Conservation (phyloP, 352 stramenopile genomes). For the Phytophthora macrochlamydospora region DNA sequence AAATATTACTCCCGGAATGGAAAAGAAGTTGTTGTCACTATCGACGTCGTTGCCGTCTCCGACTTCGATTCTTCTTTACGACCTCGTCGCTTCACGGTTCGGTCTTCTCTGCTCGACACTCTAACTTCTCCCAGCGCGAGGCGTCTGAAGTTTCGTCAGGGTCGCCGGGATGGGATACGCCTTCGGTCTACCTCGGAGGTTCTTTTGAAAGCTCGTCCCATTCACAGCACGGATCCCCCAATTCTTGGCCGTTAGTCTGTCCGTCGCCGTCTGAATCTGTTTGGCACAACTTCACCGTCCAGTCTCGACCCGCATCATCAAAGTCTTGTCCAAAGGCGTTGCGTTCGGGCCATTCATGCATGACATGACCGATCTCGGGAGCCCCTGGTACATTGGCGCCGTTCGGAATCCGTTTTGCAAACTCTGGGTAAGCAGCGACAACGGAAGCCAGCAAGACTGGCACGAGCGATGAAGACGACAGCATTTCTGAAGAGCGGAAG, state of each 20-base stretch:
- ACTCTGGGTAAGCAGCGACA: not conserved
- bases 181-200: not conserved
- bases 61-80: not conserved
- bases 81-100: not conserved
- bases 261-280: not conserved
- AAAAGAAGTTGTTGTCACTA: constrained; percentile 12
- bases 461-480: not conserved
- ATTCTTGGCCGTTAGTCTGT: constrained; percentile 37
- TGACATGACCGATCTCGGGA: not conserved
- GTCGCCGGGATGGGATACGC: not conserved
- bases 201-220: constrained; percentile 2
- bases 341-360: constrained; percentile 3
- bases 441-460: not conserved
- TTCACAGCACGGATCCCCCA: constrained; percentile 44
- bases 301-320: not conserved
- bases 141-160: not conserved
- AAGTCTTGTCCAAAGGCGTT: constrained; percentile 35
- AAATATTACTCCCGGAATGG: too few relatives aligned
- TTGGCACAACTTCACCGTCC: not conserved
- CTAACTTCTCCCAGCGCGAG: not conserved
- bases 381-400: constrained; percentile 1
- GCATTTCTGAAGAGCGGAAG: not conserved
- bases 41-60: not conserved
- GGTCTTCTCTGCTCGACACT: too few relatives aligned
- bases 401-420: not conserved